Percentiles rank a stretch among this genome's conserved stretches.
phyloP scores from a whole-genome alignment of 169 alveolate species.

The Babesia ovata region DNA sequence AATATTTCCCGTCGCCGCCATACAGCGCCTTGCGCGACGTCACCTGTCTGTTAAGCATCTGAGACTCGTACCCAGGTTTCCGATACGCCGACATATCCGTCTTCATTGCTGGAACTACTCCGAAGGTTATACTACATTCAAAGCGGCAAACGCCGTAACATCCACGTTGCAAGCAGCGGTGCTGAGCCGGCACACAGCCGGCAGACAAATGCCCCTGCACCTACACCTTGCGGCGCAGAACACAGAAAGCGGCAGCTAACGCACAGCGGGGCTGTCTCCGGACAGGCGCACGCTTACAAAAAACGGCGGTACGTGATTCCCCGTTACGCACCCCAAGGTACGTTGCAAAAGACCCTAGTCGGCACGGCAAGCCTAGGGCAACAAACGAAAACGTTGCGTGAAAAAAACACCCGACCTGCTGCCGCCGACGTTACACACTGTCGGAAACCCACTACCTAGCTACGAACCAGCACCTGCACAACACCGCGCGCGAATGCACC shows the following conservation, averaged over 20 bases:
- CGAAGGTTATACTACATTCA: slow-evolving; percentile 41
- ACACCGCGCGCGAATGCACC: slow-evolving; percentile 36
- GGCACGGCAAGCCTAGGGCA: not conserved
- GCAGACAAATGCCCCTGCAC: not conserved
- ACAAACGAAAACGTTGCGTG: slow-evolving; percentile 7
- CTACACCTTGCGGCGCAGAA: not conserved
- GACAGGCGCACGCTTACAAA: not conserved
- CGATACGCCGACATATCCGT: not conserved
- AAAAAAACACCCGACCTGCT: slow-evolving; percentile 2
- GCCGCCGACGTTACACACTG: not conserved
- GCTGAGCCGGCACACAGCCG: not conserved
- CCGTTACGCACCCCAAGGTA: slow-evolving; percentile 9
- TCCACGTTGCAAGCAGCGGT: too few relatives aligned
- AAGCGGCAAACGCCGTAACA: too few relatives aligned
- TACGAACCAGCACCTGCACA: slow-evolving; percentile 40
- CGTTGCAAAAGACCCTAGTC: not conserved
- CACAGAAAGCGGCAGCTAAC: not conserved
- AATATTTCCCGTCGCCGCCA: slow-evolving; percentile 20
- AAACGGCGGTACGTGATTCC: slow-evolving; percentile 15
- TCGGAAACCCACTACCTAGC: slow-evolving; percentile 5
- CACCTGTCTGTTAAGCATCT: not conserved
- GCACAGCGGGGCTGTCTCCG: too few relatives aligned
- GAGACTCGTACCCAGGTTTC: not conserved
- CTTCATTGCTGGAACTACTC: slow-evolving; percentile 15
- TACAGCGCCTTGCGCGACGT: slow-evolving; percentile 6